Evolutionary conservation across 257 asterid genomes (phyloP), one percentile per base, ranked within the genome.

Genomic region (Paraleonurus japonicus): DNA sequence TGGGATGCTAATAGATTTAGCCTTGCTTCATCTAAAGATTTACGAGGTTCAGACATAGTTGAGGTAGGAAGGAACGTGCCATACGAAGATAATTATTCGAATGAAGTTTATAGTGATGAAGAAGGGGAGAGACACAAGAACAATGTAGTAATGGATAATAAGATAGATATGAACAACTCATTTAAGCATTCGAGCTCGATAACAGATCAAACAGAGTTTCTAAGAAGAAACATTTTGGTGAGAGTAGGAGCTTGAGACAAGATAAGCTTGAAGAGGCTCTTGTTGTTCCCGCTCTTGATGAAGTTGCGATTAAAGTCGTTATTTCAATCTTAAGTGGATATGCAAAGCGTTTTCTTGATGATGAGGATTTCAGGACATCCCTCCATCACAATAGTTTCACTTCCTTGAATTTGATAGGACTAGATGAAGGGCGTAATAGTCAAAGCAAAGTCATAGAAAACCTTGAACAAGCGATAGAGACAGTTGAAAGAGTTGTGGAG

Each of bases 391-490:
- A 82, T 39, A 79, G 84, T 70, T 86, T 84, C 2, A 85, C 93
- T 19, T 89, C 92, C 58, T 71, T 91, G 19, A 81, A 78, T 37
- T 60, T 79, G 54, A 28, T 33, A 53, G 96, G 85, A 65, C 66
- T 32, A 7, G 81, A 80, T 20, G 85, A 83, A 70, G 78, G 77
- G 50, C 70, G 68, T 37, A 70, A 59, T 58, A 53, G 80, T 10
- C 87, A 85, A 55, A 77, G 88, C 85, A 91, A 82, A 77, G 84
- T 89, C 53, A 61, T 87, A 7, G 84, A 78, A 17, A 87, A 84
- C 77, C 92, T 91, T 5, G 93, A 89, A 59, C 90, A 87, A 75
- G 97, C 96, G 15, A 81, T 89, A 24, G 95, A 91, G 69, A 78
- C 57, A 60, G 88, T 80, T 10, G 97, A 91, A 76, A 81, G 85